phyloP scores from a whole-genome alignment of 163 green algal genomes.

The Coccomyxa subellipsoidea region DNA sequence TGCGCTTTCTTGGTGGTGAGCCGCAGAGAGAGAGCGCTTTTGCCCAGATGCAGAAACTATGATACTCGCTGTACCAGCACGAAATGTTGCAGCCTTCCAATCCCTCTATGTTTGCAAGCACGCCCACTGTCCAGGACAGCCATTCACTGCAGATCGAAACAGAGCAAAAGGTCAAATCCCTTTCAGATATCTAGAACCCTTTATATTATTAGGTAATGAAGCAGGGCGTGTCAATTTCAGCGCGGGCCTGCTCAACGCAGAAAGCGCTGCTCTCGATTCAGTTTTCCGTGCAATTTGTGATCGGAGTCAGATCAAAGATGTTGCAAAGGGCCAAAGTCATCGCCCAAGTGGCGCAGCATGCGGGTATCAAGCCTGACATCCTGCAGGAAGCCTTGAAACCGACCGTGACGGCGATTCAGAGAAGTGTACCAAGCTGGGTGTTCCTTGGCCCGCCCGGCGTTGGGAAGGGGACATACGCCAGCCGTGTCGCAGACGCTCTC shows the following conservation, averaged over 20 bases:
- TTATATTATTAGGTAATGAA: no score
- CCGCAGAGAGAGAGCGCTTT: no score
- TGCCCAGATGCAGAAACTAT: no score
- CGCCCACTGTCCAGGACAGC: no score
- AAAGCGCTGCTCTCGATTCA: no score
- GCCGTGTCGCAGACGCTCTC: slow-evolving; percentile 69
- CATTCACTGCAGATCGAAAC: not conserved
- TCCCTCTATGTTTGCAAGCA: no score
- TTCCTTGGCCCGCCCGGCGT: slow-evolving; percentile 93
- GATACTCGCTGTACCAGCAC: no score
- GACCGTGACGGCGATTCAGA: not conserved
- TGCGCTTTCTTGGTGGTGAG: not conserved
- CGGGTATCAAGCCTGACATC: not conserved
- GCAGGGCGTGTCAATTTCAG: not conserved
- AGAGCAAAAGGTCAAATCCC: no score
- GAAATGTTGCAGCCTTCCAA: no score
- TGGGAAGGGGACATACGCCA: slow-evolving; percentile 96
- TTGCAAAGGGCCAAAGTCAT: not conserved
- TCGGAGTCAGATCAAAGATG: not conserved
- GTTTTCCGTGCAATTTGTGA: not conserved
- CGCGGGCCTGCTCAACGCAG: not conserved
- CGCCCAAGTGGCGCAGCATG: not conserved
- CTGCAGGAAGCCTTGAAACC: not conserved
- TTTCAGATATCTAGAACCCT: no score
- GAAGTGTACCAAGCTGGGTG: slow-evolving; percentile 28